Percentiles rank a stretch among this genome's conserved stretches.
Conservation (phyloP, 805 yeast genomes). For the Metschnikowia anglica region DNA sequence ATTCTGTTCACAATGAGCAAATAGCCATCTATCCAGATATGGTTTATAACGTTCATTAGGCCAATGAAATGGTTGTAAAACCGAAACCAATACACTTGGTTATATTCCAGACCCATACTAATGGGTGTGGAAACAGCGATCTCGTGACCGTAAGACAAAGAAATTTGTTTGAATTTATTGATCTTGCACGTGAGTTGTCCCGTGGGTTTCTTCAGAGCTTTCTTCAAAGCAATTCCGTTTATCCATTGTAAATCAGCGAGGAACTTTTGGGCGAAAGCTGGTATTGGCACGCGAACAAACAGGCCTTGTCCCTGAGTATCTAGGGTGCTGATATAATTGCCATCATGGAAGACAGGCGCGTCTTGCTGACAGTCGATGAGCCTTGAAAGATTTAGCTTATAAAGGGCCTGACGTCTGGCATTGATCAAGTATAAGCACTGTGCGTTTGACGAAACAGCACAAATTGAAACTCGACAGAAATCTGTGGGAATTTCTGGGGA, state of each 20-base stretch:
- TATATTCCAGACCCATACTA: slow-evolving; percentile 18
- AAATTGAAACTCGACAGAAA: slow-evolving; percentile 27
- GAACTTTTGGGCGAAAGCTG: slow-evolving; percentile 30
- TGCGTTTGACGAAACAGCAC: slow-evolving; percentile 30
- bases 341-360: slow-evolving; percentile 25
- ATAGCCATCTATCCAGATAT: slow-evolving; percentile 37
- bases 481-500: slow-evolving; percentile 3
- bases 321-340: slow-evolving; percentile 28
- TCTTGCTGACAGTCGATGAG: slow-evolving; percentile 7
- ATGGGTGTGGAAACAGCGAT: slow-evolving; percentile 20
- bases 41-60: slow-evolving; percentile 34
- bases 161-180: slow-evolving; percentile 16
- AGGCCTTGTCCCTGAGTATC: slow-evolving; percentile 11
- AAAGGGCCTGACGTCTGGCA: slow-evolving; percentile 21
- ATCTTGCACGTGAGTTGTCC: slow-evolving; percentile 23
- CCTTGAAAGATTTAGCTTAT: slow-evolving; percentile 24
- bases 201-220: slow-evolving; percentile 19
- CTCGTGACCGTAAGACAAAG: slow-evolving; percentile 15
- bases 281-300: slow-evolving; percentile 31
- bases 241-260: slow-evolving; percentile 24
- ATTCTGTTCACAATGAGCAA: slow-evolving; percentile 35
- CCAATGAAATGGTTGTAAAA: slow-evolving; percentile 35
- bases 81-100: slow-evolving; percentile 42
- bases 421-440: slow-evolving; percentile 19
- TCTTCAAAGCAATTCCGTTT: slow-evolving; percentile 19